These are phyloP conservation scores for Malassezia sympodialis DNA, from an alignment of 1,284 basidiomycete species.

Conservation along the genomic window DNA sequence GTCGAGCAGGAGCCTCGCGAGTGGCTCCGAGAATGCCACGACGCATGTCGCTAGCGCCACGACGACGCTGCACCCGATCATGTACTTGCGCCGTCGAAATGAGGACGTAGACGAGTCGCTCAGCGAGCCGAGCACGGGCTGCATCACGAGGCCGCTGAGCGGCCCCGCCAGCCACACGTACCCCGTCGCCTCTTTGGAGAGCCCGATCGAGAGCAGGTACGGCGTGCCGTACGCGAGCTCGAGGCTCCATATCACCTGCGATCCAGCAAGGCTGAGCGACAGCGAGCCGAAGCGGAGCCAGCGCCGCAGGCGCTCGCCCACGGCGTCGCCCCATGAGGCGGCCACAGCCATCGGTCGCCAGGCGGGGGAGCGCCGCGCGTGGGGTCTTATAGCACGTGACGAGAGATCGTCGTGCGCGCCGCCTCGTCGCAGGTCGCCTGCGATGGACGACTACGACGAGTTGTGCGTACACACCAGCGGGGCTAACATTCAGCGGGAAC, in stretches of 20 bases:
- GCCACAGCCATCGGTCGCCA: background rate
- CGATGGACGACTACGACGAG: slow-evolving; percentile 47
- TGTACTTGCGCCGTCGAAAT: slow-evolving; percentile 75
- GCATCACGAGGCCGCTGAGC: slow-evolving; percentile 78
- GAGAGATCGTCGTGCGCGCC: background rate
- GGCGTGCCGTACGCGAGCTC: slow-evolving; percentile 82
- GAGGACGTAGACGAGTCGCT: slow-evolving; percentile 82
- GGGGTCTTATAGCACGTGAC: background rate
- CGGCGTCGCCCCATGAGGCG: slow-evolving; percentile 1
- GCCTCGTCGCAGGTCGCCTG: background rate
- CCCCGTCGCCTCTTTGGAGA: slow-evolving; percentile 80
- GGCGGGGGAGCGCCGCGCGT: background rate
- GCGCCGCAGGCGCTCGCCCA: slow-evolving; percentile 1
- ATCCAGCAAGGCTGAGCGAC: slow-evolving; percentile 58
- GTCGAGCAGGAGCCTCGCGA: slow-evolving; percentile 68
- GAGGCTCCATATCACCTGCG: slow-evolving; percentile 84
- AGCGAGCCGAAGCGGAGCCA: slow-evolving; percentile 36
- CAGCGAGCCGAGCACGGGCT: slow-evolving; percentile 86
- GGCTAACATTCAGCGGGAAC: slow-evolving; percentile 26
- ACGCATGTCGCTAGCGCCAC: slow-evolving; percentile 64
- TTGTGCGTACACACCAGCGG: slow-evolving; percentile 18
- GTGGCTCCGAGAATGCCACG: slow-evolving; percentile 71
- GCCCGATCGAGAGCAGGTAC: slow-evolving; percentile 74
- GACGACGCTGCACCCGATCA: slow-evolving; percentile 66
- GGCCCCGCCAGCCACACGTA: slow-evolving; percentile 95